Evolutionary conservation across 75 land plant species (phyloP).

Genomic region (Ceratopteris richardii): DNA sequence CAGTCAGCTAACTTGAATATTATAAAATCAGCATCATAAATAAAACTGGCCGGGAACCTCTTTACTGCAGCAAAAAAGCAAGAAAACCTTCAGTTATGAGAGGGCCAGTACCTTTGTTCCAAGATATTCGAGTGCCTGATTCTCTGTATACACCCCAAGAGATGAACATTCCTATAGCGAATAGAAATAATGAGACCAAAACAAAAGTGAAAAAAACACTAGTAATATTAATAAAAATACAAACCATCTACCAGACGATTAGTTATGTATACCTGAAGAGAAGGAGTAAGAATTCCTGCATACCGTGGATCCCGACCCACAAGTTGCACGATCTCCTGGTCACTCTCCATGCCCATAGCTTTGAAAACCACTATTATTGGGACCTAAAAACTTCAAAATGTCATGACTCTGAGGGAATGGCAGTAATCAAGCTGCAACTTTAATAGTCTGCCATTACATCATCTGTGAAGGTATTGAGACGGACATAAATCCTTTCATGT

Average conservation of each 20-base stretch:
- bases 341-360: constrained; percentile 99
- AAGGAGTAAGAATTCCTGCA: constrained; percentile 68
- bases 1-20: too few relatives aligned
- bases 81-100: too few relatives aligned
- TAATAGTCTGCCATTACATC: constrained; percentile 30
- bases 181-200: background rate
- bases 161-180: constrained; percentile 62
- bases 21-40: too few relatives aligned
- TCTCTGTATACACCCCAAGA: constrained; percentile 41
- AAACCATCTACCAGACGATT: too few relatives aligned
- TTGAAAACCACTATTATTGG: constrained; percentile 88
- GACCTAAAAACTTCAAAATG: constrained; percentile 50
- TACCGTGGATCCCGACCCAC: constrained; percentile 88
- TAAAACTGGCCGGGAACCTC: too few relatives aligned
- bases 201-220: too few relatives aligned
- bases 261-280: constrained; percentile 55
- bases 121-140: constrained; percentile 80
- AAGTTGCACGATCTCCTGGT: constrained; percentile 97
- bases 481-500: constrained; percentile 68
- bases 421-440: too few relatives aligned
- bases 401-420: too few relatives aligned
- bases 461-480: constrained; percentile 51
- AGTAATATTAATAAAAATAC: too few relatives aligned
- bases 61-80: too few relatives aligned
- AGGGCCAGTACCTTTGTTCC: constrained; percentile 75